Evolutionary conservation across 2,329 filamentous ascomycete genomes (phyloP).

Genomic region (Hysterium pulicare): DNA sequence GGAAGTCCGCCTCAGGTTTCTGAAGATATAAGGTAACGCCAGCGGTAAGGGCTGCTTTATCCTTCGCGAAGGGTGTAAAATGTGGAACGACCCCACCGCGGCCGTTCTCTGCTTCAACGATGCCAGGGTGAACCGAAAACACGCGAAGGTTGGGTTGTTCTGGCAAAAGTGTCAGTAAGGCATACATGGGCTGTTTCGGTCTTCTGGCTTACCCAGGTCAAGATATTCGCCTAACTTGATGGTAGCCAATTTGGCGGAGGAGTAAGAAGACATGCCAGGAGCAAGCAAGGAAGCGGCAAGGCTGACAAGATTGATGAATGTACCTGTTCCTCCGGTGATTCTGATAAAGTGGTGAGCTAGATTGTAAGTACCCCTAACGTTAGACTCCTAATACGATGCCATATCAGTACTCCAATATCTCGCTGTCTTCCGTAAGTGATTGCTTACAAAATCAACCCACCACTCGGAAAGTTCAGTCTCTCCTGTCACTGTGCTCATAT

Average conservation of each 20-base stretch:
- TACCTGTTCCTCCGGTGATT: slow-evolving; percentile 16
- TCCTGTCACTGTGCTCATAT: slow-evolving; percentile 9
- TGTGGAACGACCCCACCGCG: slow-evolving; percentile 15
- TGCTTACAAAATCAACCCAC: slow-evolving; percentile 17
- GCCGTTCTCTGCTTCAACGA: slow-evolving; percentile 17
- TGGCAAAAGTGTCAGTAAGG: background rate
- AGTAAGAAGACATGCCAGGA: slow-evolving; percentile 19
- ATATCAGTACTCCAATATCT: slow-evolving; percentile 1
- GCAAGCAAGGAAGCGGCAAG: slow-evolving; percentile 16
- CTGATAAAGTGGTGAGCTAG: slow-evolving; percentile 19
- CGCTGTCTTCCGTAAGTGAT: background rate
- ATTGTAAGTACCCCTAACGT: slow-evolving; percentile 22
- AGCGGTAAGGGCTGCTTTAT: slow-evolving; percentile 28
- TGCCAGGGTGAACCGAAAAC: slow-evolving; percentile 23
- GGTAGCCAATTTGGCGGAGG: slow-evolving; percentile 15
- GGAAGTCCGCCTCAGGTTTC: slow-evolving; percentile 12
- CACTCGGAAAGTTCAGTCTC: slow-evolving; percentile 13
- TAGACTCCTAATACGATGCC: slow-evolving; percentile 14
- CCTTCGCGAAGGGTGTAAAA: slow-evolving; percentile 27
- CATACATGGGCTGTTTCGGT: slow-evolving; percentile 2
- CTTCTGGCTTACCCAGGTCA: slow-evolving; percentile 12
- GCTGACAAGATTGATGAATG: slow-evolving; percentile 21
- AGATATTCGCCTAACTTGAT: slow-evolving; percentile 23
- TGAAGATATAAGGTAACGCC: slow-evolving; percentile 23
- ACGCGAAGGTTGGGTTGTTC: slow-evolving; percentile 21